phyloP scores from a whole-genome alignment of 805 yeast genomes.

The Nakazawaea wyomingensis region DNA sequence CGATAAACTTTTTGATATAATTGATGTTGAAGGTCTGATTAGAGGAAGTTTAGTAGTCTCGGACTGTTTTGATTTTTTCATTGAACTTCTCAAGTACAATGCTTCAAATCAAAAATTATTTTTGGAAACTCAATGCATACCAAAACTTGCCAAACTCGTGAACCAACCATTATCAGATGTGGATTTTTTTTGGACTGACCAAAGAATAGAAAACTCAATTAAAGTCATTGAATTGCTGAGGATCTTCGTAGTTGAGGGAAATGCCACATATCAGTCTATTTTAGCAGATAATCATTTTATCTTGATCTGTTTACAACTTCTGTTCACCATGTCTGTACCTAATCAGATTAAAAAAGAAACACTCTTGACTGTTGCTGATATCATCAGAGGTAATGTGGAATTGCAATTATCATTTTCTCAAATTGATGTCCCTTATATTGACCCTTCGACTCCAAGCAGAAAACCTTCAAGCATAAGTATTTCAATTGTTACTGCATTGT shows the following conservation, averaged over 20 bases:
- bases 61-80: slow-evolving; percentile 75
- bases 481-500: slow-evolving; percentile 69
- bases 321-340: slow-evolving; percentile 63
- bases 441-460: slow-evolving; percentile 44
- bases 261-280: slow-evolving; percentile 59
- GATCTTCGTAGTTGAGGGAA: slow-evolving; percentile 68
- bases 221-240: slow-evolving; percentile 69
- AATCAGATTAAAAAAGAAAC: slow-evolving; percentile 63
- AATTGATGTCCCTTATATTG: slow-evolving; percentile 90
- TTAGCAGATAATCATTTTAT: slow-evolving; percentile 60
- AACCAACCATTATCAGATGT: slow-evolving; percentile 51
- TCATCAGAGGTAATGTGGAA: slow-evolving; percentile 59
- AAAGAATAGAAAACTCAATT: slow-evolving; percentile 59
- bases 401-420: slow-evolving; percentile 70
- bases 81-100: slow-evolving; percentile 72
- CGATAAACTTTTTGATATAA: slow-evolving; percentile 72
- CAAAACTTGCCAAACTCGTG: slow-evolving; percentile 56
- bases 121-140: slow-evolving; percentile 76
- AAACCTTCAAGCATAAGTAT: slow-evolving; percentile 28
- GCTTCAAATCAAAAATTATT: slow-evolving; percentile 87
- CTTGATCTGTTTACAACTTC: slow-evolving; percentile 59
- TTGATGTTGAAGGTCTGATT: slow-evolving; percentile 83
- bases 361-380: slow-evolving; percentile 68
- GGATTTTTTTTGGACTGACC: slow-evolving; percentile 65
- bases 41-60: slow-evolving; percentile 87